Conservation (phyloP, 805 yeast species). For the Pichia manshurica region DNA sequence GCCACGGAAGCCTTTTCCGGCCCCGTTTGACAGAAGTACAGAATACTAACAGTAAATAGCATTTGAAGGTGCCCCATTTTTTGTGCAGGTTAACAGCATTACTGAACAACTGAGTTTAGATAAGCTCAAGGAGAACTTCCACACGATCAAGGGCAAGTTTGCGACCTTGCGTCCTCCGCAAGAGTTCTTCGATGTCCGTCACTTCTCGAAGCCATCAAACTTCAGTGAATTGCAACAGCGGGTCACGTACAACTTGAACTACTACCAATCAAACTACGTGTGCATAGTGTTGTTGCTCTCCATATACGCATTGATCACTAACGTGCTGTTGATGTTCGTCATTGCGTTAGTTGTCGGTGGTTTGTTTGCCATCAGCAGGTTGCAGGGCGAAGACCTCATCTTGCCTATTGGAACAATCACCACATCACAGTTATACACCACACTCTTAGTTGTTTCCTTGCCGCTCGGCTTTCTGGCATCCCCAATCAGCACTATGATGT, state of each 20-base stretch:
- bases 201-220: slow-evolving; percentile 85
- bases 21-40: too few species aligned
- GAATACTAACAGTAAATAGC: slow-evolving; percentile 1
- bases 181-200: slow-evolving; percentile 88
- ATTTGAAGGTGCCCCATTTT: neutral
- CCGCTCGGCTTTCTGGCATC: slow-evolving; percentile 39
- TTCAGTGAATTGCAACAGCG: slow-evolving; percentile 87
- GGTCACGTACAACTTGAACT: slow-evolving; percentile 77
- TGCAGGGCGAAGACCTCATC: slow-evolving; percentile 78
- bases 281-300: slow-evolving; percentile 66
- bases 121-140: slow-evolving; percentile 37
- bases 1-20: too few species aligned
- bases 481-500: slow-evolving; percentile 75
- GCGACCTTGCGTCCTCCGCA: slow-evolving; percentile 80
- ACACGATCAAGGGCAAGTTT: slow-evolving; percentile 54
- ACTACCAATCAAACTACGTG: slow-evolving; percentile 83
- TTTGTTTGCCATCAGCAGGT: slow-evolving; percentile 66
- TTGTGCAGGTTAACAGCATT: slow-evolving; percentile 24
- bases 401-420: slow-evolving; percentile 70
- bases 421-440: slow-evolving; percentile 85
- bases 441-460: slow-evolving; percentile 60
- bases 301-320: slow-evolving; percentile 82
- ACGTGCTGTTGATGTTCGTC: slow-evolving; percentile 78
- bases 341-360: slow-evolving; percentile 69
- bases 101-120: slow-evolving; percentile 47